Evolutionary conservation across 2,329 filamentous ascomycete genomes (phyloP).

Genomic region (Microdochium paspali): DNA sequence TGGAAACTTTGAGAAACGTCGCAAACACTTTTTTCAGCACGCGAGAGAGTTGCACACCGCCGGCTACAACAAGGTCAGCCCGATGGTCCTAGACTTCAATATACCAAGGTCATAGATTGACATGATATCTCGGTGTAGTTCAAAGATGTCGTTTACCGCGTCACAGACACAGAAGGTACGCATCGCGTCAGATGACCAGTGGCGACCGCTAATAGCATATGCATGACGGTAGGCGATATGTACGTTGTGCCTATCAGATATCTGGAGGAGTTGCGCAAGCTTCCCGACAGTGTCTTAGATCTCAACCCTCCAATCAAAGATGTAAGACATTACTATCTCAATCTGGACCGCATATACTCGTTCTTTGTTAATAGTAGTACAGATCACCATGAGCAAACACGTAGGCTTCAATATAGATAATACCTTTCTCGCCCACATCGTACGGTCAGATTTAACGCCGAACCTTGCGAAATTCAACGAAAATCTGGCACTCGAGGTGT

Average conservation of each 20-base stretch:
- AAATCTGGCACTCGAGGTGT: slow-evolving; percentile 26
- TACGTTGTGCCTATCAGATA: neutral
- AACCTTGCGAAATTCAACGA: slow-evolving; percentile 21
- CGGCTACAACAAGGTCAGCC: neutral
- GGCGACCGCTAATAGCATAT: neutral
- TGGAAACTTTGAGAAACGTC: neutral
- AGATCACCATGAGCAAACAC: neutral
- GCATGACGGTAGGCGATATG: neutral
- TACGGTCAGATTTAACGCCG: slow-evolving; percentile 3
- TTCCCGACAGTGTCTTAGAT: neutral
- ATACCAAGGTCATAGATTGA: no score
- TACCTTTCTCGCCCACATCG: neutral
- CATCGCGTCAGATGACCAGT: no score
- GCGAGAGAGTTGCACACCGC: neutral
- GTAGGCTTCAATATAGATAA: neutral
- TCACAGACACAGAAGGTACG: neutral
- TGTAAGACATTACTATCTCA: neutral
- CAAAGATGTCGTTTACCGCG: neutral
- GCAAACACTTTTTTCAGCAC: neutral
- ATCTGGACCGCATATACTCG: neutral
- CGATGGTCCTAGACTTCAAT: no score
- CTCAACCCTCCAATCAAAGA: neutral
- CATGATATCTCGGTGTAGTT: no score
- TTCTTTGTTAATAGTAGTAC: neutral
- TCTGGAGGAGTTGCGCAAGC: neutral